A percentile compares a stretch with the other conserved stretches of the same genome.
Conservation (phyloP, 345 rosid genomes). For the Sisymbrium altissimum region DNA sequence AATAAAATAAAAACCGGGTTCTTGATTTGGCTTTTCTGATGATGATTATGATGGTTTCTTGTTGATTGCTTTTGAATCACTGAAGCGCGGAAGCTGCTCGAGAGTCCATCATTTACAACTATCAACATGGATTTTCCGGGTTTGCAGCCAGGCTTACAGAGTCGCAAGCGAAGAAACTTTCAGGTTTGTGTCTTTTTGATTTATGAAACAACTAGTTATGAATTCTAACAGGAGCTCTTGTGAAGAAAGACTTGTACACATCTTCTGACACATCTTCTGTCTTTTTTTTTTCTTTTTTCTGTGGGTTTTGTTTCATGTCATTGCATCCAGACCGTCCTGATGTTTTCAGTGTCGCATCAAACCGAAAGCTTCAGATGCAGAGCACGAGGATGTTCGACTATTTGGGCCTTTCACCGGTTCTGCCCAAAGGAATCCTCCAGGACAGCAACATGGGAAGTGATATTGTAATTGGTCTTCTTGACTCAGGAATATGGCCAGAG, state of each 20-base stretch:
- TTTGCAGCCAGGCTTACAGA: constrained; percentile 54
- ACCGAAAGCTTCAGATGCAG: neutral
- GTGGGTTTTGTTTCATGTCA: neutral
- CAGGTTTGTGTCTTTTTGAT: constrained; percentile 28
- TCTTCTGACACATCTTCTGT: constrained; percentile 4
- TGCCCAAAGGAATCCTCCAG: constrained; percentile 15
- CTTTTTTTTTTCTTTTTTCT: neutral
- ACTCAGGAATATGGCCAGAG: constrained; percentile 46
- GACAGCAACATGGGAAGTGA: constrained; percentile 25
- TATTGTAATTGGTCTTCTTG: constrained; percentile 13
- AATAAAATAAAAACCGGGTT: neutral
- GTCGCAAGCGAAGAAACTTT: constrained; percentile 45
- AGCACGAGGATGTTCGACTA: constrained; percentile 5
- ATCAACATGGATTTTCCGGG: constrained; percentile 57
- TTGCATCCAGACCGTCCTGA: constrained; percentile 18
- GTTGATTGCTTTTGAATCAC: neutral
- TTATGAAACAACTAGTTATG: neutral
- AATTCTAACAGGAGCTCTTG: neutral
- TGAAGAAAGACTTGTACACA: neutral
- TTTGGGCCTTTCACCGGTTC: constrained; percentile 3
- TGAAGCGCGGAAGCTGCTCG: constrained; percentile 45
- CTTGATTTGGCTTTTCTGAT: neutral
- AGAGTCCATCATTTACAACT: constrained; percentile 45
- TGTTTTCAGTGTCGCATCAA: neutral
- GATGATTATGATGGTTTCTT: neutral